These are phyloP conservation scores for Neurospora sp. DNA, from an alignment of 495 filamentous ascomycete genomes.

Conservation along the genomic window DNA sequence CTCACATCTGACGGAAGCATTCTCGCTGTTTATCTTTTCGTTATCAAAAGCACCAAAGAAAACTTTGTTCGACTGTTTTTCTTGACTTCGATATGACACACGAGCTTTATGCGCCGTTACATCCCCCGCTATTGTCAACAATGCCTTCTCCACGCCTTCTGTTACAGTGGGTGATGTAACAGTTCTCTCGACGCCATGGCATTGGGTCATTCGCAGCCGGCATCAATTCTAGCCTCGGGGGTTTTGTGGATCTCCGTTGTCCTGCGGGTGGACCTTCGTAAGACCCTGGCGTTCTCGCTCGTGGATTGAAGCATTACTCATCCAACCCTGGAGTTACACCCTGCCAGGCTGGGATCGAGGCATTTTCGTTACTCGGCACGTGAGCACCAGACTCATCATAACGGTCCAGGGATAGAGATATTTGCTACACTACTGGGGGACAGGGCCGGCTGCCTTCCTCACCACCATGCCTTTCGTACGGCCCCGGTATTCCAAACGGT, in stretches of 20 bases:
- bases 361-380: not conserved
- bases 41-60: not conserved
- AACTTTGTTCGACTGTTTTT: not conserved
- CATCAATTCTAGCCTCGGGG: not conserved
- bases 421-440: not conserved
- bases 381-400: not conserved
- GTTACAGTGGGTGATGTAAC: not conserved
- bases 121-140: not conserved
- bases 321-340: not conserved
- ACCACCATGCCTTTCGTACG: not conserved
- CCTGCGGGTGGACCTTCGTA: not conserved
- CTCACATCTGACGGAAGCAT: not conserved
- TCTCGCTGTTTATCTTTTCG: not conserved
- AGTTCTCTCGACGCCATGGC: not conserved
- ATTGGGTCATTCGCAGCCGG: not conserved
- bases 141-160: not conserved
- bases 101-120: not conserved
- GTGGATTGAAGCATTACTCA: not conserved
- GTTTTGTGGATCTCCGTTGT: not conserved
- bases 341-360: not conserved
- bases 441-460: not conserved
- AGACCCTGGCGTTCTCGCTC: not conserved
- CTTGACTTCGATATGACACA: not conserved
- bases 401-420: not conserved
- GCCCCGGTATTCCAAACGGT: not conserved